Evolutionary conservation across 164 flowering plant genomes (phyloP).

Genomic region (Stephania japonica): DNA sequence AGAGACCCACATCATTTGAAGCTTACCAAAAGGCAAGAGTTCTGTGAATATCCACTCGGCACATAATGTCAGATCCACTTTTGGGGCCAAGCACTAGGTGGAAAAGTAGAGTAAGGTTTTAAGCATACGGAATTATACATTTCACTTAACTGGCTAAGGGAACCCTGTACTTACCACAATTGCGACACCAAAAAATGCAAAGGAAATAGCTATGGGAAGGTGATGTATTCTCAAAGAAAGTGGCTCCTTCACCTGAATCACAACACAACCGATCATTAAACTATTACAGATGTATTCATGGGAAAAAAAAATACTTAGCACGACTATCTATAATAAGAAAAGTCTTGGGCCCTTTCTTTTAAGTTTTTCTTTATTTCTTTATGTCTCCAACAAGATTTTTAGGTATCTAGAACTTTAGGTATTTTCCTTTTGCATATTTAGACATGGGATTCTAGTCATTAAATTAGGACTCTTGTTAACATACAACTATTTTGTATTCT

Average conservation of each 20-base stretch:
- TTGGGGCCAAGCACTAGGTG: neutral
- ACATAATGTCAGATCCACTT: neutral
- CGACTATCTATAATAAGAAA: neutral
- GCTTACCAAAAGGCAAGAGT: slow-evolving; percentile 6
- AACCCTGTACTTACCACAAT: slow-evolving; percentile 47
- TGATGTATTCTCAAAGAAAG: slow-evolving; percentile 80
- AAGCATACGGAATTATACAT: too few species aligned
- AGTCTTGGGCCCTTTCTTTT: neutral
- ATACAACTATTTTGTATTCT: neutral
- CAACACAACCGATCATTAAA: neutral
- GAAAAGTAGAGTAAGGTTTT: too few species aligned
- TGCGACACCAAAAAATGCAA: slow-evolving; percentile 67
- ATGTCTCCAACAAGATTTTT: neutral
- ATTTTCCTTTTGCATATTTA: neutral
- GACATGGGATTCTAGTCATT: neutral
- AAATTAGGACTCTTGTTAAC: neutral
- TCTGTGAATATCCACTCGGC: neutral
- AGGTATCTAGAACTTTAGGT: neutral
- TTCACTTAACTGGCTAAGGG: neutral
- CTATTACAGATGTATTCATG: too few species aligned
- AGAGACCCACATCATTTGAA: neutral
- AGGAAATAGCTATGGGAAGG: slow-evolving; percentile 87
- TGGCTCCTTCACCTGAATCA: slow-evolving; percentile 73
- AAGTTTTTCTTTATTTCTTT: neutral
- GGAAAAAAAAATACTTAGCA: too few species aligned